Conservation (phyloP, 305 asterid species). For the Fraxinus ornus region DNA sequence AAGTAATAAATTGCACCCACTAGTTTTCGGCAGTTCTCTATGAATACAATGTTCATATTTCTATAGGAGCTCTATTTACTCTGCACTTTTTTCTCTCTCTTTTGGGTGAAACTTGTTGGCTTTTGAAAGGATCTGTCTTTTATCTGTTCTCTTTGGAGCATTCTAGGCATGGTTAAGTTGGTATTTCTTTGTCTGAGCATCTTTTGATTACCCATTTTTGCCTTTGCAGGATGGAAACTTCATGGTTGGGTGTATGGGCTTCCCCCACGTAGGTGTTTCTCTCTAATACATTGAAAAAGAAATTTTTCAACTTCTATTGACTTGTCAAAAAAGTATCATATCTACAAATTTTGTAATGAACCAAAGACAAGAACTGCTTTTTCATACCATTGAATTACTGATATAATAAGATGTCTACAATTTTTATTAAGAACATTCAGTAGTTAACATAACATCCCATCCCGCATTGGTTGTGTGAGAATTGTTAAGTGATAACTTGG, state of each 20-base stretch:
- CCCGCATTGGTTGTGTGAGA: background rate
- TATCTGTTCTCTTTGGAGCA: constrained; percentile 8
- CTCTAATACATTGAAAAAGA: constrained; percentile 17
- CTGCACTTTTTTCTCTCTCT: background rate
- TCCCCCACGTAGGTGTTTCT: constrained; percentile 68
- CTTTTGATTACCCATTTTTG: constrained; percentile 22
- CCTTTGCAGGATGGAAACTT: constrained; percentile 89
- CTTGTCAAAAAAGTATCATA: constrained; percentile 14
- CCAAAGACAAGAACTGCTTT: background rate
- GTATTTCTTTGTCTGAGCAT: constrained; percentile 15
- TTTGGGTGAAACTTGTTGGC: constrained; percentile 8
- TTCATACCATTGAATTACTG: background rate
- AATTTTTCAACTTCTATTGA: constrained; percentile 16
- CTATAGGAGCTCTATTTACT: constrained; percentile 16
- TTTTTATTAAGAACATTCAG: background rate
- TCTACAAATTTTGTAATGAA: constrained; percentile 15
- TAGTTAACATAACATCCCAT: background rate
- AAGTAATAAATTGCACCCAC: background rate
- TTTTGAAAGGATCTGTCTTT: constrained; percentile 16
- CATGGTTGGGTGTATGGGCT: constrained; percentile 99
- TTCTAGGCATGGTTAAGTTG: constrained; percentile 5
- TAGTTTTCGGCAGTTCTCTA: constrained; percentile 8
- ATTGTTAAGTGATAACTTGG: constrained; percentile 6
- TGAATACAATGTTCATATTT: background rate
- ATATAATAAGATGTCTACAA: background rate